These are phyloP conservation scores for Hypoxylon lenormandii DNA, from an alignment of 495 filamentous ascomycete species.

Conservation along the genomic window DNA sequence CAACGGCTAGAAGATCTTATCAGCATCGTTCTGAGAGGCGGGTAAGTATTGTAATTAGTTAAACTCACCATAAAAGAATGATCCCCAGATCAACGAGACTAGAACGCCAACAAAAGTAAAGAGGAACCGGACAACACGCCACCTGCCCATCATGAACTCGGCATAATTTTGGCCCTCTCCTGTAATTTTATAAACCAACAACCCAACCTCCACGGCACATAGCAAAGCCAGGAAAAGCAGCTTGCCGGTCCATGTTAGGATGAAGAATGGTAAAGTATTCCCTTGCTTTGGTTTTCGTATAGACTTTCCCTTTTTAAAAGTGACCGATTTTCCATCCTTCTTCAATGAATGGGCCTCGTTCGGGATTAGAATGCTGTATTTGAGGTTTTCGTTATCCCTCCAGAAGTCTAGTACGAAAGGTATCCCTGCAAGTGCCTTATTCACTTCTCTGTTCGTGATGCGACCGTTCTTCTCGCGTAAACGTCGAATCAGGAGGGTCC, in stretches of 20 bases:
- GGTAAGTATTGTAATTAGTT: background rate
- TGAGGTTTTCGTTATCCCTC: constrained; percentile 31
- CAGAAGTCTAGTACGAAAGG: constrained; percentile 30
- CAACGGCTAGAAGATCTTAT: constrained; percentile 40
- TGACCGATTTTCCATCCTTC: constrained; percentile 28
- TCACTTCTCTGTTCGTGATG: constrained; percentile 23
- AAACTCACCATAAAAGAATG: constrained; percentile 50
- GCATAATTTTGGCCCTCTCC: constrained; percentile 42
- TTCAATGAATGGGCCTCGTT: constrained; percentile 31
- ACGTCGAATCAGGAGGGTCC: constrained; percentile 29
- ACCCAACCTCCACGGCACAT: constrained; percentile 35
- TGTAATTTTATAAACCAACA: constrained; percentile 46
- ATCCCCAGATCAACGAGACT: constrained; percentile 51
- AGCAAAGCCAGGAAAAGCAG: constrained; percentile 43
- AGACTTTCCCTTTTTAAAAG: constrained; percentile 17
- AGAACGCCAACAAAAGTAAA: constrained; percentile 49
- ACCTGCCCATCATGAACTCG: constrained; percentile 45
- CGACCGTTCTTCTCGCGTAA: constrained; percentile 35
- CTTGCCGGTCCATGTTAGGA: constrained; percentile 46
- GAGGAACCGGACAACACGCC: constrained; percentile 52
- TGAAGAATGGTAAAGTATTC: constrained; percentile 44
- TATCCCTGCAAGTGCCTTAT: constrained; percentile 20
- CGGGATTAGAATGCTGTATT: constrained; percentile 30
- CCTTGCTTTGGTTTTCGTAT: constrained; percentile 8
- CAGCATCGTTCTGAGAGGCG: background rate